A percentile compares a stretch with the other conserved stretches of the same genome.
Evolutionary conservation across 768 basidiomycete species (phyloP).

Genomic region (Leucocoprinus birnbaumii): DNA sequence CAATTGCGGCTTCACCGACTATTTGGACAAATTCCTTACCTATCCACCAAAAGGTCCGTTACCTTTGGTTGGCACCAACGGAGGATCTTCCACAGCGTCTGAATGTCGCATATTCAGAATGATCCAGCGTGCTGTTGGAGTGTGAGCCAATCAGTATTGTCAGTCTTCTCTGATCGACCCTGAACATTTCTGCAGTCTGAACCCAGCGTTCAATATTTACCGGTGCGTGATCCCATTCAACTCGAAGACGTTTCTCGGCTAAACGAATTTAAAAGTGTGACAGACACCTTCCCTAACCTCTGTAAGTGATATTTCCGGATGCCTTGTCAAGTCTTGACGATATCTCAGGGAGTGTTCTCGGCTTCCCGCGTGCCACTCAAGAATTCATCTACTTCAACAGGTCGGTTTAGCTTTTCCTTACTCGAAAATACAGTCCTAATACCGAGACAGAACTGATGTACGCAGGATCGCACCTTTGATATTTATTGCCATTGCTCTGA

Average conservation of each 20-base stretch:
- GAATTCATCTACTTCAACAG: constrained; percentile 71
- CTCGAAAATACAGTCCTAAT: not conserved
- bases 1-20: constrained; percentile 60
- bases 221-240: constrained; percentile 23
- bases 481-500: too few species aligned
- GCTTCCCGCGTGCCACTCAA: constrained; percentile 64
- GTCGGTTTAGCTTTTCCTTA: not conserved
- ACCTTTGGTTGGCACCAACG: constrained; percentile 58
- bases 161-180: not conserved
- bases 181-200: constrained; percentile 35
- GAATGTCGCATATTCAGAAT: constrained; percentile 58
- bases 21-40: constrained; percentile 57
- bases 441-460: constrained; percentile 6
- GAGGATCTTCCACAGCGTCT: too few species aligned
- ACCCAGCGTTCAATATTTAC: constrained; percentile 78
- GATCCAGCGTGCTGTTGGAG: constrained; percentile 46
- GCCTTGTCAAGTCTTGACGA: not conserved
- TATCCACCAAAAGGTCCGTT: constrained; percentile 65
- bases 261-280: constrained; percentile 43
- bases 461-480: not conserved
- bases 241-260: not conserved
- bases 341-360: constrained; percentile 61
- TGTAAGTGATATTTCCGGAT: constrained; percentile 20
- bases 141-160: constrained; percentile 35
- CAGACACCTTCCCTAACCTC: constrained; percentile 69